Evolutionary conservation across 176 grass and related monocot species (phyloP).

Genomic region (Pharus latifolius): DNA sequence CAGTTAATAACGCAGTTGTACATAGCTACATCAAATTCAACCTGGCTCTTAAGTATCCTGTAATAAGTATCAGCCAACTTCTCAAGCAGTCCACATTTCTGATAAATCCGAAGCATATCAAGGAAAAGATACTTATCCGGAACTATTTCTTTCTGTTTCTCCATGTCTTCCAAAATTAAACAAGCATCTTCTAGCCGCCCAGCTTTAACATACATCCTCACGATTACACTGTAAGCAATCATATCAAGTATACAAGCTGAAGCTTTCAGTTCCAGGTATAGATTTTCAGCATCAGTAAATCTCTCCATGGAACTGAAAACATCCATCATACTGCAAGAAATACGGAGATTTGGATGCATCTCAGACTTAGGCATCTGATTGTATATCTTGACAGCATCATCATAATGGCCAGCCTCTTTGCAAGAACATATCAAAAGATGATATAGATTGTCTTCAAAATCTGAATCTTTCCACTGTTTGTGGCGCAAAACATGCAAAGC

Average conservation of each 20-base stretch:
- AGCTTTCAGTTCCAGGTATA: slow-evolving; percentile 53
- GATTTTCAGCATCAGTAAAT: slow-evolving; percentile 59
- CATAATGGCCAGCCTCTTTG: slow-evolving; percentile 57
- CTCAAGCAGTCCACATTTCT: slow-evolving; percentile 51
- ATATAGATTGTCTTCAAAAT: slow-evolving; percentile 77
- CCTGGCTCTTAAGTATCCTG: slow-evolving; percentile 59
- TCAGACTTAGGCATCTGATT: slow-evolving; percentile 43
- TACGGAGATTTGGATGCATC: slow-evolving; percentile 56
- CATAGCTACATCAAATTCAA: slow-evolving; percentile 75
- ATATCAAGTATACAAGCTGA: slow-evolving; percentile 50
- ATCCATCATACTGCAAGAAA: slow-evolving; percentile 82
- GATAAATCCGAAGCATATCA: slow-evolving; percentile 81
- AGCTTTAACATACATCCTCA: slow-evolving; percentile 85
- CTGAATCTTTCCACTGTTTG: slow-evolving; percentile 75
- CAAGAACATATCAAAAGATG: slow-evolving; percentile 88
- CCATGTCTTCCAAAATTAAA: slow-evolving; percentile 66
- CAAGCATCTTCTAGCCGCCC: slow-evolving; percentile 49
- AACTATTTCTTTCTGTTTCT: slow-evolving; percentile 71
- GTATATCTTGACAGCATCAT: slow-evolving; percentile 62
- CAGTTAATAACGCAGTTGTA: slow-evolving; percentile 97
- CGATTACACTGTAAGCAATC: slow-evolving; percentile 75
- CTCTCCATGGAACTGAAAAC: slow-evolving; percentile 59
- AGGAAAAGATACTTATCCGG: slow-evolving; percentile 84
- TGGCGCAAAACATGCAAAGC: slow-evolving; percentile 60
- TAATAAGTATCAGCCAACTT: slow-evolving; percentile 80